Base-by-base conservation (phyloP, 352 stramenopile species). In the Globisporangium paddicum region DNA sequence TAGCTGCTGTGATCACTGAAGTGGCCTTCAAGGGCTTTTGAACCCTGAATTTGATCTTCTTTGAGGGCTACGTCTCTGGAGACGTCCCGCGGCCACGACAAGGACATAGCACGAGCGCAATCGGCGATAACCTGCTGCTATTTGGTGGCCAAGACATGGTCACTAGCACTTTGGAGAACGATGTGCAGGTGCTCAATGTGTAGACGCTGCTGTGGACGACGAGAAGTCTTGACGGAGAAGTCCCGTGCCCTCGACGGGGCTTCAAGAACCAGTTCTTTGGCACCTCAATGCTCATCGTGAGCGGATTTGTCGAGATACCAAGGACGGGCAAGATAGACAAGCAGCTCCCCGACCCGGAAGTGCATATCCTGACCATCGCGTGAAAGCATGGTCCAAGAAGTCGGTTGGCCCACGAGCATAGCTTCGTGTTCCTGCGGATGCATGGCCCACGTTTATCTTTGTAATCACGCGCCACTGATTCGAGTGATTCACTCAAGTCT, bases 211-310 rank as follows among this genome's bases (percentile, higher is more conserved):
- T 40, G 16, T 92, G 82, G 82, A 48, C 32, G 19, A 48, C 46
- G 0, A 46, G 78, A 18, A 61, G 71, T 5, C 58, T 86, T 3
- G 54, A 53, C 2, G 70, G 75, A 3, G 49, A 83, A 6, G 48
- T 65, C 0, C 79, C 82, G 21, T 83, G 82, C 51, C 68, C 82
- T 46, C 79, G 79, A 1, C 68, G 79, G 45, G 82, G 82, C n/a
- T 89, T 90, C 70, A 92, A 89, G 68, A 86, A 69, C 42, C 82
- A 89, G 59, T 91, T 72, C 62, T 89, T 92, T 63, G 78, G 82
- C 67, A 90, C 78, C 5, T 82, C 79, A 14, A 60, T 90, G 37
- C 71, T 89, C 21, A 67, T 92, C 49, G 88, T 78, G n/a, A 89
- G 79, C 38, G 82, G 82, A 42, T 92, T 92, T 40, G 72, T 90